phyloP scores from a whole-genome alignment of 2,329 filamentous ascomycete genomes.

The Penicillium concentricum region DNA sequence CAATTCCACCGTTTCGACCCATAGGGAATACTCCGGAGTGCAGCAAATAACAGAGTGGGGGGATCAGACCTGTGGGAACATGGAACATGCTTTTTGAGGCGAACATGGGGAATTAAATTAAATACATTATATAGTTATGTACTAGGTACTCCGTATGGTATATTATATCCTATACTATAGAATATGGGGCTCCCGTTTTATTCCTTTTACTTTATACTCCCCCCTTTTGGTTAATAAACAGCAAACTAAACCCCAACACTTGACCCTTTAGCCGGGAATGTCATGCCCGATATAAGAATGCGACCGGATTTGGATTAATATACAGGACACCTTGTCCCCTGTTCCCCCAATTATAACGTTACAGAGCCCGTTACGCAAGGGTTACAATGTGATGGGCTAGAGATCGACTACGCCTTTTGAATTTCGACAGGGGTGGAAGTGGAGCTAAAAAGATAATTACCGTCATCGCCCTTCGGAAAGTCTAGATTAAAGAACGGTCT shows the following conservation, averaged over 20 bases:
- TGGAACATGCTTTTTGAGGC: constrained; percentile 22
- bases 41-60: constrained; percentile 9
- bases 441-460: constrained; percentile 16
- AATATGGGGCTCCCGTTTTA: not conserved
- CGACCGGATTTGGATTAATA: not conserved
- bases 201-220: not conserved
- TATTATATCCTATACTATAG: not conserved
- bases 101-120: constrained; percentile 20
- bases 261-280: constrained; percentile 19
- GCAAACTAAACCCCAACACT: constrained; percentile 3
- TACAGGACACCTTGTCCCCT: not conserved
- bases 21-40: constrained; percentile 24
- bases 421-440: constrained; percentile 17
- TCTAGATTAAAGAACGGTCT: constrained; percentile 11
- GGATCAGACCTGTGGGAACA: constrained; percentile 20
- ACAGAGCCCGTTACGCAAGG: constrained; percentile 23
- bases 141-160: not conserved
- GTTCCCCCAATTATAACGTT: constrained; percentile 6
- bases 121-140: not conserved
- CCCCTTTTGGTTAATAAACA: not conserved
- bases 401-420: constrained; percentile 9
- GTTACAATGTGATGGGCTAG: constrained; percentile 24
- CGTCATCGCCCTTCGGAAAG: constrained; percentile 18
- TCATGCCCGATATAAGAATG: constrained; percentile 7
- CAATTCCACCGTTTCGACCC: constrained; percentile 23